Base-by-base conservation (phyloP, 352 stramenopile genomes). In the Hyaloperonospora brassicae region DNA sequence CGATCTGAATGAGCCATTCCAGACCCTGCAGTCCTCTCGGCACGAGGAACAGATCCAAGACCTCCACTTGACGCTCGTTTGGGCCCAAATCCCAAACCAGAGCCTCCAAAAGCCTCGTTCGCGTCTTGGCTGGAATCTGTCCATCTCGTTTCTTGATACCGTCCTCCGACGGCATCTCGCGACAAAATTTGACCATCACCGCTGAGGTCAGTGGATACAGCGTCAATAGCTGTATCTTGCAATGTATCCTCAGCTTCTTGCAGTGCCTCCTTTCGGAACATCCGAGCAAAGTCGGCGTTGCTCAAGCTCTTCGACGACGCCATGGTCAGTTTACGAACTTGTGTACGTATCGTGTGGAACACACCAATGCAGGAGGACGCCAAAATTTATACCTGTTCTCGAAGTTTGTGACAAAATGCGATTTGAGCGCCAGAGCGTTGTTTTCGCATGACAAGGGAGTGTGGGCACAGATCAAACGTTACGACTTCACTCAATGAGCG, bases 271-370 rank as follows among this genome's bases (percentile, higher is more conserved):
- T 72, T 62, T 4, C 70, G 73, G 51, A 90, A 92, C 54, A 92
- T 72, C n/a, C 64, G 71, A 56, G 82, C 79, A 52, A 92, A 92
- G 66, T 92, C 82, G 3, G 82, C 79, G 54, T 92, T 92, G 50
- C 59, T 79, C 52, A 87, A 45, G 38, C 74, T 64, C 1, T 31
- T 40, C 13, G 48, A 58, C 17, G 59, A 54, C 39, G 57, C 50
- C 61, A 66, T 62, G 13, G n/a, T 11, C 27, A 35, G 41, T 34
- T 21, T 48, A 38, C 31, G 1, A 4, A 13, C 6, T 17, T 55
- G 12, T 23, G 30, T 44, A 44, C 13, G 21, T 10, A 21, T 48
- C 4, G 25, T 48, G 43, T 30, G 17, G 23, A 45, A 43, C 14
- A 43, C 17, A 39, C 36, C 36, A 11, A 42, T 42, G n/a, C 9